Evolutionary conservation across 2,329 filamentous ascomycete genomes (phyloP), one percentile per base, ranked within the genome.

Genomic region (Didymella lethalis): DNA sequence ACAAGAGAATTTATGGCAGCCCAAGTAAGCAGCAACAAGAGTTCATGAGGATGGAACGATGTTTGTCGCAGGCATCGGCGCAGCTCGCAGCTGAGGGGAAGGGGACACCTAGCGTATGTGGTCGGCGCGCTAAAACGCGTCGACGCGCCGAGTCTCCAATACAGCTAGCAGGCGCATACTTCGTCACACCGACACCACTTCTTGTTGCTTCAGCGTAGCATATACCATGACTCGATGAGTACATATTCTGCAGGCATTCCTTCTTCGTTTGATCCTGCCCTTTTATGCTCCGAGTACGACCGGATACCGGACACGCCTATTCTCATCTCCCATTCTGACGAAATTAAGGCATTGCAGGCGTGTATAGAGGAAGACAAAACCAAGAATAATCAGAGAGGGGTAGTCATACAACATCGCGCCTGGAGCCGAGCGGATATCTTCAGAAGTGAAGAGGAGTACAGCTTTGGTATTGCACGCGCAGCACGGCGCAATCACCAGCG

Each of bases 321-420:
- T 12, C 64, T 67, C 10, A 40, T 60, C 32, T 76, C 75, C 26
- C 65, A 78, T 63, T 80, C 80, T 10, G 81, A 85, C 77, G 82
- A 84, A 41, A 61, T 83, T 44, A 78, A 83, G 63, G 79, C 80
- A 40, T 67, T 83, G 23, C 72, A 80, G 40, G 66, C 76, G 55
- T 73, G 79, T 34, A 70, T 76, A 31, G 67, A 73, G 56, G 82
- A 84, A 63, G 74, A 74, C 16, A 77, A 67, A 28, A 71, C 71
- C 28, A 73, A 69, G 54, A 82, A 83, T 66, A 81, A 71, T 18
- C 76, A 71, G 41, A 68, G 77, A 47, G 77, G 81, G 29, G 71
- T 82, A 16, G 82, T 84, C 6, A 84, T 85, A 50, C 82, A 83
- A 54, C 80, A 85, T 65, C 75, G 83, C 54, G 78, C 77, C 56